phyloP scores from a whole-genome alignment of 2,329 filamentous ascomycete genomes.

The Colletotrichum aenigma region DNA sequence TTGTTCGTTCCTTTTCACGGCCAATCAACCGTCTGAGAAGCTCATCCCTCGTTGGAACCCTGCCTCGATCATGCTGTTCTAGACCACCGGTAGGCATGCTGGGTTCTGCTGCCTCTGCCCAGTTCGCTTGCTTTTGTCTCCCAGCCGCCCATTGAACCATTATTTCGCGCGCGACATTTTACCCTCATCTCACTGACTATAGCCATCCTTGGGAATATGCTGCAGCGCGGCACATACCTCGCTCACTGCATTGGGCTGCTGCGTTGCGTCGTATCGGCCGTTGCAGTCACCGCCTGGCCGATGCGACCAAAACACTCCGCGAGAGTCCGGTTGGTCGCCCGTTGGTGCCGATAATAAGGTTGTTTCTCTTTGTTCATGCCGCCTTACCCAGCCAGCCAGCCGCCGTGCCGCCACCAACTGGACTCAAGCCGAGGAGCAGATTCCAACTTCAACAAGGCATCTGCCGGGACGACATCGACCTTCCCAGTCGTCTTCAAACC shows the following conservation, averaged over 20 bases:
- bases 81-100: slow-evolving; percentile 3
- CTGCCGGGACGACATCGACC: background rate
- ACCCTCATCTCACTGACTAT: background rate
- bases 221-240: background rate
- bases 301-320: background rate
- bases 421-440: background rate
- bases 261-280: background rate
- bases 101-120: background rate
- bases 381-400: background rate
- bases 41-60: slow-evolving; percentile 8
- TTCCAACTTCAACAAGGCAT: background rate
- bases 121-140: background rate
- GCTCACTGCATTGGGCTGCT: background rate
- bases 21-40: background rate
- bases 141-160: background rate
- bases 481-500: background rate
- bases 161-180: background rate
- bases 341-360: background rate
- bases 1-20: background rate
- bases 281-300: background rate
- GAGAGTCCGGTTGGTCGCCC: background rate
- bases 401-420: background rate
- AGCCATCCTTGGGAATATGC: background rate
- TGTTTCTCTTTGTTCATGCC: background rate
- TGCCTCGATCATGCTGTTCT: background rate